Evolutionary conservation across 805 yeast genomes (phyloP), one percentile per base, ranked within the genome.

Genomic region (Starmerella potacharoeniae): DNA sequence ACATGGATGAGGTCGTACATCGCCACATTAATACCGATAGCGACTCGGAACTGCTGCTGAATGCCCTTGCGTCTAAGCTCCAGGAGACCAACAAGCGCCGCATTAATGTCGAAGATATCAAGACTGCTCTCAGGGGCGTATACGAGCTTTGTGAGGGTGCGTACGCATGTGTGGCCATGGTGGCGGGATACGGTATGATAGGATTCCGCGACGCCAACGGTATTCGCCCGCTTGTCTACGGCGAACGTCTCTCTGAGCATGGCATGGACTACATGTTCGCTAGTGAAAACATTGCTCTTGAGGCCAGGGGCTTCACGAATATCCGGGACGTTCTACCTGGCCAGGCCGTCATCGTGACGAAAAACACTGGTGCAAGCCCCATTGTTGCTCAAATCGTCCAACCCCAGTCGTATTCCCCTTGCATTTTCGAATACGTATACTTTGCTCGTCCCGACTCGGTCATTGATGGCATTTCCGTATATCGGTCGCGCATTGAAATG

Each of bases 201-300:
- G 98, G 97, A 0, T 93, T 93, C 75, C 80, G 98, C 71, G 98
- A 93, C 71, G 96, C 98, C 36, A 83, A 91, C 67, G 98, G 97
- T 59, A 87, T 93, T 63, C 81, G 98, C 68, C 98, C 98, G 3
- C 74, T 91, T 54, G 75, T 89, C 37, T 79, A 80, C 62, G 98
- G 98, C 55, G 91, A 86, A 71, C 80, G 98, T 65, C 64, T 69
- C 44, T 80, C 81, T 61, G 71, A 70, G 7, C 81, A 86, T 65
- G 95, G 95, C 16, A 58, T 52, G 51, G 98, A 93, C 69, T 89
- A 87, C 70, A 88, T 93, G 96, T 74, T 93, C 64, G 95, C 97
- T 0, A 84, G 95, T 6, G 98, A 93, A 70, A 84, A 95, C 55
- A 96, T 93, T 54, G 98, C 90, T 3, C 76, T 93, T 62, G 87